A percentile compares a stretch with the other conserved stretches of the same genome.
phyloP scores from a whole-genome alignment of 371 early-diverging fungal genomes.

The Blakeslea trispora region DNA sequence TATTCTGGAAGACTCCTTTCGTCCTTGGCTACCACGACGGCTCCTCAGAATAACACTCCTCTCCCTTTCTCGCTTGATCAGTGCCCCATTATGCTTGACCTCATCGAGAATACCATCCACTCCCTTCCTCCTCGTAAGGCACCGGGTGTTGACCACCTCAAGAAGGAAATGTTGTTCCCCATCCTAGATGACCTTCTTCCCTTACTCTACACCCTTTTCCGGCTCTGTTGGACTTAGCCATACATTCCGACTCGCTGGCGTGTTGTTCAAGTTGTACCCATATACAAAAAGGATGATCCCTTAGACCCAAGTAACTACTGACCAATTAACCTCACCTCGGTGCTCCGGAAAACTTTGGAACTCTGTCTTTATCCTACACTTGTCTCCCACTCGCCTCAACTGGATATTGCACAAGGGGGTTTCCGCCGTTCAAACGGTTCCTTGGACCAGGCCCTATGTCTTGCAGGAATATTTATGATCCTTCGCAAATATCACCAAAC shows the following conservation, averaged over 20 bases:
- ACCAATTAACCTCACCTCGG: conserved; percentile 18
- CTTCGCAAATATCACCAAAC: conserved; percentile 3
- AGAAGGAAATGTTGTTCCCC: conserved; percentile 22
- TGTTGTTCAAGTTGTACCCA: conserved; percentile 21
- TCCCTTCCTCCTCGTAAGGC: conserved; percentile 12
- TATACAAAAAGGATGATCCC: conserved; percentile 19
- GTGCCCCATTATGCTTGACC: background rate
- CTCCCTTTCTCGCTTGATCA: no score
- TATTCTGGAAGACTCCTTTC: no score
- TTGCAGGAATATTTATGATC: conserved; percentile 20
- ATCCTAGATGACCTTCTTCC: conserved; percentile 4
- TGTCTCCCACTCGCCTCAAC: background rate
- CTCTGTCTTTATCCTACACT: conserved; percentile 7
- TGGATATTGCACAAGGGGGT: conserved; percentile 29
- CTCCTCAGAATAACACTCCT: no score
- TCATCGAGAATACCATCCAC: background rate
- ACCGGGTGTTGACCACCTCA: conserved; percentile 22
- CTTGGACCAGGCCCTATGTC: conserved; percentile 28
- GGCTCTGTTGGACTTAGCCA: conserved; percentile 27
- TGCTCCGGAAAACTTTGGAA: conserved; percentile 19
- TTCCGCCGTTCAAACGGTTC: conserved; percentile 22
- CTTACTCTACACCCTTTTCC: conserved; percentile 1
- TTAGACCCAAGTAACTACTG: conserved; percentile 15
- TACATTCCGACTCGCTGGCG: conserved; percentile 21
- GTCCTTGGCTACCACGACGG: no score